Conservation (phyloP, 805 yeast species). For the Hanseniaspora occidentalis region DNA sequence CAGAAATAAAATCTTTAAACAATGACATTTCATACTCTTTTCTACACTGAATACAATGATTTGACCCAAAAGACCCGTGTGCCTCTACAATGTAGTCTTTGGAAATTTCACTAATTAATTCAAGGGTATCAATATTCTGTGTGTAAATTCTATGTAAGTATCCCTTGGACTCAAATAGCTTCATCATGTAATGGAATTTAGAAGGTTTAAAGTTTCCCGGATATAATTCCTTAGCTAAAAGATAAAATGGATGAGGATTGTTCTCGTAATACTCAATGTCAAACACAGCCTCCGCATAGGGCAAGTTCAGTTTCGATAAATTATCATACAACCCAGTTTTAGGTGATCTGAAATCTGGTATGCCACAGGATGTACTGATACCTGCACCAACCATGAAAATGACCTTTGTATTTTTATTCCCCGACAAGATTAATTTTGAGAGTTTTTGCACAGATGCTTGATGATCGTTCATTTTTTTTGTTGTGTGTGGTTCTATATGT, state of each 20-base stretch:
- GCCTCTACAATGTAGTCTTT: conserved; percentile 69
- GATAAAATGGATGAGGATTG: conserved; percentile 74
- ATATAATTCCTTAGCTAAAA: conserved; percentile 69
- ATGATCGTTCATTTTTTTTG: not conserved
- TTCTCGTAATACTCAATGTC: conserved; percentile 71
- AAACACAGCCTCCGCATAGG: conserved; percentile 92
- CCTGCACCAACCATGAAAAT: conserved; percentile 87
- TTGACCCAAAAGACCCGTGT: conserved; percentile 83
- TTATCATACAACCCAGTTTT: conserved; percentile 81
- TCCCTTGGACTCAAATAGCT: conserved; percentile 50
- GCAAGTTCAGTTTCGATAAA: conserved; percentile 57
- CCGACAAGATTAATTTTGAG: conserved; percentile 9
- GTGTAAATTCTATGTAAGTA: conserved; percentile 64
- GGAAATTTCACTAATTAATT: conserved; percentile 67
- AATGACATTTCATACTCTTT: conserved; percentile 36
- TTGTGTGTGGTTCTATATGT: no score
- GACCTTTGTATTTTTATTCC: conserved; percentile 28
- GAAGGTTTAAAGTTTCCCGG: conserved; percentile 87
- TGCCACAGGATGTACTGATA: conserved; percentile 84
- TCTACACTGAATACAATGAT: conserved; percentile 72
- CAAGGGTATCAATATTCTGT: conserved; percentile 89
- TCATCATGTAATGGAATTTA: conserved; percentile 62
- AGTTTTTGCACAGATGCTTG: conserved; percentile 9
- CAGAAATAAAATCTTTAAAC: conserved; percentile 30
- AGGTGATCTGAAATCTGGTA: conserved; percentile 91